phyloP scores from a whole-genome alignment of 208 protist species.

The Blastocrithidia nonstop region DNA sequence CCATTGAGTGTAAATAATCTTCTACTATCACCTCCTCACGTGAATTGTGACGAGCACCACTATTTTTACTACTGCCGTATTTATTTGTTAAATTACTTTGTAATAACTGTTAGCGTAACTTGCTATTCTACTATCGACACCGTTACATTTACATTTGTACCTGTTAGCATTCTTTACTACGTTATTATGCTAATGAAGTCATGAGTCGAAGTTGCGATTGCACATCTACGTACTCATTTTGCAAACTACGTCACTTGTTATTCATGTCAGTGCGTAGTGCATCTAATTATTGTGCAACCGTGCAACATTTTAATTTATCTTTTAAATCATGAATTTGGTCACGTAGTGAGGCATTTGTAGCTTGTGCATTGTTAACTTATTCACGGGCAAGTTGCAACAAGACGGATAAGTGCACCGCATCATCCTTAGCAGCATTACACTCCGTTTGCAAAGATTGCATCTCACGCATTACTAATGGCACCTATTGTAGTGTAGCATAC shows the following conservation, averaged over 20 bases:
- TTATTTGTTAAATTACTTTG: too few species aligned
- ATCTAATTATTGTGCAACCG: slow-evolving; percentile 30
- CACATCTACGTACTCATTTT: slow-evolving; percentile 12
- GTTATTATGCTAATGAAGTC: slow-evolving; percentile 6
- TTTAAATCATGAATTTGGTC: slow-evolving; percentile 20
- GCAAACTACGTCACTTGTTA: slow-evolving; percentile 12
- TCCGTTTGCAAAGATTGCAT: slow-evolving; percentile 38
- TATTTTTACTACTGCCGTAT: too few species aligned
- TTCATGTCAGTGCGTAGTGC: slow-evolving; percentile 43
- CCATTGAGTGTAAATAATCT: too few species aligned
- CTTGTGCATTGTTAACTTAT: slow-evolving; percentile 13
- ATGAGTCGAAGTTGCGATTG: slow-evolving; percentile 16
- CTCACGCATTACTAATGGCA: slow-evolving; percentile 22
- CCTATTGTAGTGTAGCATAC: too few species aligned
- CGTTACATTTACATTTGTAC: not conserved
- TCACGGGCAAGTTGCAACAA: slow-evolving; percentile 33
- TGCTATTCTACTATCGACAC: too few species aligned
- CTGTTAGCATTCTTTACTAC: slow-evolving; percentile 10
- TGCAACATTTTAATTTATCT: slow-evolving; percentile 32
- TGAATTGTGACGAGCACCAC: too few species aligned
- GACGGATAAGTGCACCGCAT: slow-evolving; percentile 54
- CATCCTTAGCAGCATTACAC: slow-evolving; percentile 51
- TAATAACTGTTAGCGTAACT: too few species aligned
- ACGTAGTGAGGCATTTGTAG: slow-evolving; percentile 7
- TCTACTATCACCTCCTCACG: too few species aligned